Evolutionary conservation across 345 rosid species (phyloP).

Genomic region (Eucalyptus erythrocorys): DNA sequence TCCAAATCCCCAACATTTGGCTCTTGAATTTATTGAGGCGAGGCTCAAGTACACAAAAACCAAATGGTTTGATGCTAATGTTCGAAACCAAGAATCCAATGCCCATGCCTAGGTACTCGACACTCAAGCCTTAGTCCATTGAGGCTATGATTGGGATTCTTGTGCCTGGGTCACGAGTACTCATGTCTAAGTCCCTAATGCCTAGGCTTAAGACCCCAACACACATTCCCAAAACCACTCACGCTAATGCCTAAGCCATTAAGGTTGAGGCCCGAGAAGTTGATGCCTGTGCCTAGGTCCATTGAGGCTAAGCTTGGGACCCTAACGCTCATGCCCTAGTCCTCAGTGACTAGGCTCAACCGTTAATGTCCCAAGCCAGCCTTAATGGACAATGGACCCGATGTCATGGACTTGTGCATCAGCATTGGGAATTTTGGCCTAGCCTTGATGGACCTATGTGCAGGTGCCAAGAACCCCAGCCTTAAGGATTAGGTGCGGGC

Average conservation of each 20-base stretch:
- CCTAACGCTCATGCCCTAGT: not conserved
- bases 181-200: not conserved
- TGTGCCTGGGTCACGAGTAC: not conserved
- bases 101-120: not conserved
- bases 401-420: not conserved
- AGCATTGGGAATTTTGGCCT: rapidly evolving
- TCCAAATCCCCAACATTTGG: rapidly evolving
- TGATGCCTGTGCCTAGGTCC: not conserved
- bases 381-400: too few species aligned
- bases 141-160: rapidly evolving
- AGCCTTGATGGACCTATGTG: not conserved
- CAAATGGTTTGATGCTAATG: too few species aligned
- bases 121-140: not conserved
- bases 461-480: too few species aligned
- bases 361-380: too few species aligned
- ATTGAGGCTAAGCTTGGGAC: too few species aligned
- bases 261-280: not conserved
- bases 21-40: too few species aligned
- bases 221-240: not conserved
- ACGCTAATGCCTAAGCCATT: not conserved
- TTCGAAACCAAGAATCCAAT: not conserved
- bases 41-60: too few species aligned
- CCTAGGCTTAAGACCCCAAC: not conserved
- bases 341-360: not conserved
- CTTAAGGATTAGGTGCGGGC: not conserved